These are phyloP conservation scores for Elaeis oleifera DNA, from an alignment of 202 grass and related monocot species.

Conservation along the genomic window DNA sequence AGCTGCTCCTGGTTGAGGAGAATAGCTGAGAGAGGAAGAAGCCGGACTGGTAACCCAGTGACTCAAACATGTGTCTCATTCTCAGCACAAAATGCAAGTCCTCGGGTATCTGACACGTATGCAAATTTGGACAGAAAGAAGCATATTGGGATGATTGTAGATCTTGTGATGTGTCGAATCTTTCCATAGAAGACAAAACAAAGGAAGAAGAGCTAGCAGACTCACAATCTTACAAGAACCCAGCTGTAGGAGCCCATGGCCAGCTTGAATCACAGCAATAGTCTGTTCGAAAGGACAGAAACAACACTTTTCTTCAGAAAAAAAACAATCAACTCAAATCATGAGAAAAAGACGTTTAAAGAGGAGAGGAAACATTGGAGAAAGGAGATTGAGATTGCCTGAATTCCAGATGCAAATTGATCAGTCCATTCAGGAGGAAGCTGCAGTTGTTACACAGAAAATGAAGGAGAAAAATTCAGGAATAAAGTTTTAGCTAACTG, in stretches of 20 bases:
- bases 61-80: slow-evolving; percentile 98
- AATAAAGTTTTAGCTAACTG: slow-evolving; percentile 31
- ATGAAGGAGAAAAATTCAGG: slow-evolving; percentile 17
- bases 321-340: neutral
- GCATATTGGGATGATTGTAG: no score
- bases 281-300: slow-evolving; percentile 39
- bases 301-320: no score
- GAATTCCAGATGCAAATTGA: slow-evolving; percentile 94
- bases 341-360: neutral
- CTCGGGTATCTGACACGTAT: slow-evolving; percentile 60
- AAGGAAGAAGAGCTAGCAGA: neutral
- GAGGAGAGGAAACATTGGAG: neutral
- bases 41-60: slow-evolving; percentile 87
- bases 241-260: slow-evolving; percentile 90
- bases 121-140: no score
- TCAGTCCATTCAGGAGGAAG: slow-evolving; percentile 97
- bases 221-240: slow-evolving; percentile 97
- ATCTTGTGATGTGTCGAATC: no score
- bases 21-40: slow-evolving; percentile 97
- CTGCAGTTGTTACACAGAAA: slow-evolving; percentile 38
- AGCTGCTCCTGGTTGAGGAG: slow-evolving; percentile 57
- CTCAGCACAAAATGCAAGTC: slow-evolving; percentile 94
- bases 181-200: no score
- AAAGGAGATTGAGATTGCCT: slow-evolving; percentile 35
- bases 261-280: slow-evolving; percentile 98